Conservation (phyloP, 1,284 basidiomycete genomes). For the Xanthoconium separans region DNA sequence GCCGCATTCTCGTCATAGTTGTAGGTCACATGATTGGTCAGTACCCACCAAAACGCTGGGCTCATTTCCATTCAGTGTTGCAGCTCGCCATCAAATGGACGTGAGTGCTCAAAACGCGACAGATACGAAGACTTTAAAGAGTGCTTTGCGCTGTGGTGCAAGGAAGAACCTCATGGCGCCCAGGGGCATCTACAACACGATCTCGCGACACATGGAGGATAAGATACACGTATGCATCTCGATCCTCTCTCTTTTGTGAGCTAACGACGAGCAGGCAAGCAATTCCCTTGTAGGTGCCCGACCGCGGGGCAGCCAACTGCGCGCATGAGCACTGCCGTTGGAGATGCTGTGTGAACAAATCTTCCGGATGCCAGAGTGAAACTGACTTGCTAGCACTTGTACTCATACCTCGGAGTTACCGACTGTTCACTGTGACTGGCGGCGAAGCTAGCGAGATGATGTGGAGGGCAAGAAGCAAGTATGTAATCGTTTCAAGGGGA, state of each 20-base stretch:
- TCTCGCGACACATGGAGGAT: slow-evolving; percentile 67
- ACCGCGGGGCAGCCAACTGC: too few relatives aligned
- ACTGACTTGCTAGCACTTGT: too few relatives aligned
- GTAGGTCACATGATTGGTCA: slow-evolving; percentile 16
- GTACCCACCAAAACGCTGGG: slow-evolving; percentile 57
- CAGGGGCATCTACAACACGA: slow-evolving; percentile 60
- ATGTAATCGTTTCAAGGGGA: too few relatives aligned
- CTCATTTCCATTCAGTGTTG: slow-evolving; percentile 70
- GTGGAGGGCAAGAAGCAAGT: too few relatives aligned
- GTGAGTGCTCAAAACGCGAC: slow-evolving; percentile 3
- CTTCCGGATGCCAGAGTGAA: too few relatives aligned
- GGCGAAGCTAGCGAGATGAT: too few relatives aligned
- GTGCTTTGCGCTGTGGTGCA: slow-evolving; percentile 73
- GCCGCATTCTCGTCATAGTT: slow-evolving; percentile 20
- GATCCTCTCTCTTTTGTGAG: not conserved
- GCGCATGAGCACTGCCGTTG: too few relatives aligned
- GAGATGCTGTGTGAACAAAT: too few relatives aligned
- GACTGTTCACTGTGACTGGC: too few relatives aligned
- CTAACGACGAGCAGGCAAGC: not conserved
- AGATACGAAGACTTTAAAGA: slow-evolving; percentile 77
- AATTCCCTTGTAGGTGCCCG: too few relatives aligned
- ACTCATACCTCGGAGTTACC: too few relatives aligned
- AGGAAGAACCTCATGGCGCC: slow-evolving; percentile 72
- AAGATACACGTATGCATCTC: slow-evolving; percentile 51
- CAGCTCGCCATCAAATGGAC: slow-evolving; percentile 74